Percentiles rank a stretch among this genome's conserved stretches.
Conservation (phyloP, 768 basidiomycete genomes). For the Mycena metata region DNA sequence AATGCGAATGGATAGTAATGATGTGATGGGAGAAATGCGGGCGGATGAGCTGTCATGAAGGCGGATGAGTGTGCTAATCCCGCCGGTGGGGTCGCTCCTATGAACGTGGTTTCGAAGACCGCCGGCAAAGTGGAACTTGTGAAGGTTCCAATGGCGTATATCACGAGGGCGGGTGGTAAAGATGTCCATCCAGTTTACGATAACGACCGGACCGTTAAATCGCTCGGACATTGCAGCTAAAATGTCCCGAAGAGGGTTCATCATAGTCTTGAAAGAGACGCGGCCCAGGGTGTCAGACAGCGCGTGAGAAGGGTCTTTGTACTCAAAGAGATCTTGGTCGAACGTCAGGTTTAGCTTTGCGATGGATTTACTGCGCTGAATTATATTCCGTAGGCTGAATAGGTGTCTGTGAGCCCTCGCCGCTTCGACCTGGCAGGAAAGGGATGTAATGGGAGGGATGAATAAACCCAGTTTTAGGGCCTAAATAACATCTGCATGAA, state of each 20-base stretch:
- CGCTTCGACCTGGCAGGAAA: not conserved
- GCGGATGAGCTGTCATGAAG: constrained; percentile 1
- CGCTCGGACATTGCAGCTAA: not conserved
- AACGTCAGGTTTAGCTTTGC: not conserved
- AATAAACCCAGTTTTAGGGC: not conserved
- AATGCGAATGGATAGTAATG: not conserved
- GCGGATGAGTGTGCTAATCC: not conserved
- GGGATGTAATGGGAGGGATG: constrained; percentile 3
- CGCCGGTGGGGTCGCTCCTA: not conserved
- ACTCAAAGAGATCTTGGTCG: not conserved
- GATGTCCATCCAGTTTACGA: not conserved
- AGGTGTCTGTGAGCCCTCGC: not conserved
- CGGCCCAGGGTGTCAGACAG: not conserved
- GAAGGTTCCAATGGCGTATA: not conserved
- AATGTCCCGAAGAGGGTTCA: constrained; percentile 1
- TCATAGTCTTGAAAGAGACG: too few relatives aligned
- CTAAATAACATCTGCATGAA: not conserved
- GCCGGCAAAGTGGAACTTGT: not conserved
- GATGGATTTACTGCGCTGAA: not conserved
- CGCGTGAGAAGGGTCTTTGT: not conserved
- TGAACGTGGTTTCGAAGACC: not conserved
- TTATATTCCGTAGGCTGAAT: not conserved
- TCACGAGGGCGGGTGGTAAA: not conserved
- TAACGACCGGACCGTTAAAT: not conserved
- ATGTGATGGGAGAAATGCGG: not conserved